Percentiles rank a stretch among this genome's conserved stretches.
Evolutionary conservation across 1,284 basidiomycete species (phyloP).

Genomic region (Xerocomus amazonicus): DNA sequence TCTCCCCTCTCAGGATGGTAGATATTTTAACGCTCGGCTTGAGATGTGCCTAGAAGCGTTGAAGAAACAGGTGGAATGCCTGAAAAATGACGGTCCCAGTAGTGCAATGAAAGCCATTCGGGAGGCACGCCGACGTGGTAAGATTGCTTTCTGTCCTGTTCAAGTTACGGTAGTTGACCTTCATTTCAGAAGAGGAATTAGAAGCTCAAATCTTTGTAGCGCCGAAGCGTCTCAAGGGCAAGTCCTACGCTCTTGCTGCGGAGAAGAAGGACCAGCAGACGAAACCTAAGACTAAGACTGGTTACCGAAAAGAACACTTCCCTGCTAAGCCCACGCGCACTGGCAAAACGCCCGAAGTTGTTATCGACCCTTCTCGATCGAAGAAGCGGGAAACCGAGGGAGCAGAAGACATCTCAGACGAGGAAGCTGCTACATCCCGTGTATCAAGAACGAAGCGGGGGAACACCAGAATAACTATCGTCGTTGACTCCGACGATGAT

Average conservation of each 20-base stretch:
- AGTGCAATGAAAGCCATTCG: constrained; percentile 62
- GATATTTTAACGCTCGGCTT: constrained; percentile 84
- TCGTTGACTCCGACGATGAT: constrained; percentile 47
- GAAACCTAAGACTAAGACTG: constrained; percentile 7
- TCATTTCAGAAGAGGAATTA: constrained; percentile 42
- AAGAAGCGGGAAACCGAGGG: constrained; percentile 20
- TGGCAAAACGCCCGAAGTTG: constrained; percentile 50
- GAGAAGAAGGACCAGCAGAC: constrained; percentile 31
- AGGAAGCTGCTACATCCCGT: constrained; percentile 30
- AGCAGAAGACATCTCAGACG: constrained; percentile 36
- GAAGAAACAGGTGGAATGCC: constrained; percentile 60
- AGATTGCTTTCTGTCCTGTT: constrained; percentile 18
- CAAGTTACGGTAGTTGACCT: constrained; percentile 10
- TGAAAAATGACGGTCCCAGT: constrained; percentile 59
- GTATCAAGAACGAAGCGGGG: constrained; percentile 35
- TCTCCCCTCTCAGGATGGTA: constrained; percentile 68
- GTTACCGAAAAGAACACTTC: constrained; percentile 15
- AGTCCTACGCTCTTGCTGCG: constrained; percentile 59
- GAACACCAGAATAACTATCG: constrained; percentile 35
- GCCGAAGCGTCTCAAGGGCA: constrained; percentile 72
- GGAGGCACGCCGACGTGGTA: constrained; percentile 57
- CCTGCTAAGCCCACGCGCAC: constrained; percentile 37
- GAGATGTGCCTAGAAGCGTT: constrained; percentile 60
- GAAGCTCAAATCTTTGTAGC: constrained; percentile 45
- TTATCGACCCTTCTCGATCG: constrained; percentile 34